Evolutionary conservation across 2,329 filamentous ascomycete species (phyloP).

Genomic region (Beauveria brongniartii): DNA sequence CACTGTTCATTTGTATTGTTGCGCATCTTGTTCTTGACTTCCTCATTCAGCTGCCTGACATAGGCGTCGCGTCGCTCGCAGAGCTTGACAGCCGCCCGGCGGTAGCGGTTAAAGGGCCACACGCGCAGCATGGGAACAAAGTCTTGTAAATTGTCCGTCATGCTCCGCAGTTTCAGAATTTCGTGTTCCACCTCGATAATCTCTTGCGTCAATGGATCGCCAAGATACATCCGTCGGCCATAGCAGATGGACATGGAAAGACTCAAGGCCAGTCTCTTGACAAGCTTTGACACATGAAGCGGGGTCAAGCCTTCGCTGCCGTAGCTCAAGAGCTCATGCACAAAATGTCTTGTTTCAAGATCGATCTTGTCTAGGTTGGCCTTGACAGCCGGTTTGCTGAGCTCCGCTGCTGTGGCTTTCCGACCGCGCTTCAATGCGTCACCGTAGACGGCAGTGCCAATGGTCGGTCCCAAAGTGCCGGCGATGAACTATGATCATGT

Average conservation of each 20-base stretch:
- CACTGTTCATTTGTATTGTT: neutral
- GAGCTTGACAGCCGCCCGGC: neutral
- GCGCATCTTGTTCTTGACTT: neutral
- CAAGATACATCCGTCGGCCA: conserved; percentile 3
- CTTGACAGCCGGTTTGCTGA: conserved; percentile 6
- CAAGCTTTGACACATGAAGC: neutral
- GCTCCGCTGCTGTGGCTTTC: neutral
- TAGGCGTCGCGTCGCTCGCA: conserved; percentile 4
- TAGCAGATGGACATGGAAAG: conserved; percentile 6
- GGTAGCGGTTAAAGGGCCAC: neutral
- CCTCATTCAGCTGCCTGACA: neutral
- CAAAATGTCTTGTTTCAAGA: neutral
- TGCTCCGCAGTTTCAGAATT: conserved; percentile 4
- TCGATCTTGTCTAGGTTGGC: conserved; percentile 3
- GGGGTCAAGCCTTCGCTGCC: neutral
- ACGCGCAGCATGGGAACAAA: neutral
- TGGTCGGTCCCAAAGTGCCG: neutral
- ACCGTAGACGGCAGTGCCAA: conserved; percentile 1
- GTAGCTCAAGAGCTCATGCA: conserved; percentile 3
- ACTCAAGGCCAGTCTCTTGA: neutral
- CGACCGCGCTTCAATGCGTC: conserved; percentile 2
- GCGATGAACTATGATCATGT: neutral
- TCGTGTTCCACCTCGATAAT: conserved; percentile 5
- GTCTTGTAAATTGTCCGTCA: conserved; percentile 5
- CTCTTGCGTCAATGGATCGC: neutral